Evolutionary conservation across 768 basidiomycete genomes (phyloP), one percentile per base, ranked within the genome.

Genomic region (Chalciporus sphaerocephalus): DNA sequence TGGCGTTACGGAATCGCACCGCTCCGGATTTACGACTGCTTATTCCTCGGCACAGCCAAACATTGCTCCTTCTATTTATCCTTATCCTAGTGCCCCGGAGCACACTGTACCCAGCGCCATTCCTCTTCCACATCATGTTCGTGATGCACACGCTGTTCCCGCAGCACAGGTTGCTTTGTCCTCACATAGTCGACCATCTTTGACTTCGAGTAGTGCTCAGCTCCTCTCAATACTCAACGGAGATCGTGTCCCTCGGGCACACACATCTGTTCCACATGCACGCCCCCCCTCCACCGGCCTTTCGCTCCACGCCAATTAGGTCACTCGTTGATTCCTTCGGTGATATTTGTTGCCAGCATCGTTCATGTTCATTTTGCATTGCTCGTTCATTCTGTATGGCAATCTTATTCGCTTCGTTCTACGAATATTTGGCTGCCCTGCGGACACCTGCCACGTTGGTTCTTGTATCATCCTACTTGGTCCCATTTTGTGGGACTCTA

Each of bases 181-280:
- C 15, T 47, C 50, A 6, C 52, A 35, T 20, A 52, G 48, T 44
- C 58, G 55, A 36, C 39, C 52, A 16, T 27, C 60, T 18, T 48
- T 50, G 10, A 48, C 54, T 5, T 50, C 60, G 38, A 57, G 60
- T 47, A 61, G 57, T 35, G 53, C 47, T 12, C 63, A 69, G 50
- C 30, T 70, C 28, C 58, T 67, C 44, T 70, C 67, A 21, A 67
- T 70, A 43, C 59, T 69, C 20, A 69, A 69, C 33, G 59, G 59
- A 38, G 59, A 56, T 40, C 56, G 50, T 23, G 48, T 36, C 41
- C 54, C 38, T 23, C 46, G 45, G 21, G 4, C 41, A 11, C 43
- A 47, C 44, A 20, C 47, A 33, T 34, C 52, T 24, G 35, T 23
- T 42, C 42, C 52, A 23, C 52, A 43, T 27, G 30, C 47, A 7